Percentiles rank a stretch among this genome's conserved stretches.
Evolutionary conservation across 2,329 filamentous ascomycete species (phyloP).

Genomic region (Pseudogymnoascus sp.): DNA sequence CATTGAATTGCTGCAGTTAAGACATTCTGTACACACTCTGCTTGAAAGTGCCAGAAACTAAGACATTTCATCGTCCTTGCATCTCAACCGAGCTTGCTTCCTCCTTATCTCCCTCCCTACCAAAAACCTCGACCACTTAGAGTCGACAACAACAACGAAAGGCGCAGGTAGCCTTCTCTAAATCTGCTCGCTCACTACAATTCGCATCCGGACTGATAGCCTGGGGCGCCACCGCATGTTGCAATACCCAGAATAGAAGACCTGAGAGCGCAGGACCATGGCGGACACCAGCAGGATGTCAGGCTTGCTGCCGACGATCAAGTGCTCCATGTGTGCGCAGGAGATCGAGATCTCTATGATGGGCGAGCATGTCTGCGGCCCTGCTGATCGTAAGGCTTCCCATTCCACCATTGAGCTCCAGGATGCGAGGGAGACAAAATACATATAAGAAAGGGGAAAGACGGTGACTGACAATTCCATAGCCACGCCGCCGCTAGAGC

Average conservation of each 20-base stretch:
- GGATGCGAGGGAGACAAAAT: neutral
- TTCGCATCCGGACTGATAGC: neutral
- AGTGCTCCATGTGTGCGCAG: slow-evolving; percentile 71
- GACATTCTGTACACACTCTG: neutral
- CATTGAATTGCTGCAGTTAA: neutral
- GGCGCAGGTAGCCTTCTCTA: neutral
- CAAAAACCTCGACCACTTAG: neutral
- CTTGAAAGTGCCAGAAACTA: neutral
- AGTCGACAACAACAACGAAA: neutral
- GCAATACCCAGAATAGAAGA: neutral
- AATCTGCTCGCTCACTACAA: neutral
- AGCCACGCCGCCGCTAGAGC: slow-evolving; percentile 27
- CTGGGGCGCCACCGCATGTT: neutral
- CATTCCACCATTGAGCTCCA: neutral
- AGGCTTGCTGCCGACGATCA: slow-evolving; percentile 71
- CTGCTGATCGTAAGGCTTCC: slow-evolving; percentile 33
- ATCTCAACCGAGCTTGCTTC: neutral
- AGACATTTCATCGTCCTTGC: neutral
- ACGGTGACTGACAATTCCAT: slow-evolving; percentile 10
- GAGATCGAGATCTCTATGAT: slow-evolving; percentile 78
- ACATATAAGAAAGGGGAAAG: neutral
- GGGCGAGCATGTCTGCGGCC: slow-evolving; percentile 71
- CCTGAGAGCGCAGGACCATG: slow-evolving; percentile 15
- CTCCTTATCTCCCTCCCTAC: neutral
- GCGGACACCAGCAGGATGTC: slow-evolving; percentile 39